Percentiles rank a stretch among this genome's conserved stretches.
These are phyloP conservation scores for Cyclostephanos tholiformis DNA, from an alignment of 108 stramenopile genomes.

Conservation along the genomic window DNA sequence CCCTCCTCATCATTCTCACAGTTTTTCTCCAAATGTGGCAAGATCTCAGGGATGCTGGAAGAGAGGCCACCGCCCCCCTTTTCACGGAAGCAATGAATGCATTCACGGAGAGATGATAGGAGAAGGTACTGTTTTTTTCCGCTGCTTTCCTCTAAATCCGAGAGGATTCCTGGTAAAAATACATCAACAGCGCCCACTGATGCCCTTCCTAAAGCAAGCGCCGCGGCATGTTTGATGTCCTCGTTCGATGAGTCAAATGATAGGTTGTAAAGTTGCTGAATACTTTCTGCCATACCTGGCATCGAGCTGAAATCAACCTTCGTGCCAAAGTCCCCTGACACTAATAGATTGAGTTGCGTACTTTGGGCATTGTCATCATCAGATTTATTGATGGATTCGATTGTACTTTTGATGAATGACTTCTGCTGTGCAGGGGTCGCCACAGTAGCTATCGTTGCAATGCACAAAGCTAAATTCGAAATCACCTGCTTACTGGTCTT, in stretches of 20 bases:
- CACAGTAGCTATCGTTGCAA: conserved; percentile 70
- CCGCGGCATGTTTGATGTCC: conserved; percentile 94
- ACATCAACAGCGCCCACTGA: conserved; percentile 78
- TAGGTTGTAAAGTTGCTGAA: conserved; percentile 63
- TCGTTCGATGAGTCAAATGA: conserved; percentile 86
- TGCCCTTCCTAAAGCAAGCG: conserved; percentile 90
- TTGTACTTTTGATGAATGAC: conserved; percentile 51
- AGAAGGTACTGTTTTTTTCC: conserved; percentile 94
- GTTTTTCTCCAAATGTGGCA: conserved; percentile 85
- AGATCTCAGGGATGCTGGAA: conserved; percentile 62
- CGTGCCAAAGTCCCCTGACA: conserved; percentile 92
- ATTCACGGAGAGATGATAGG: conserved; percentile 90
- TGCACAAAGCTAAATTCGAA: conserved; percentile 80
- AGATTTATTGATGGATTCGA: conserved; percentile 52
- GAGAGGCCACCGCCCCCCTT: conserved; percentile 56
- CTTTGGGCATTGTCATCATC: conserved; percentile 34
- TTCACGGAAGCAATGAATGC: conserved; percentile 85
- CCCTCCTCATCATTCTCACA: conserved; percentile 86
- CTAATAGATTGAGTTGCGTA: conserved; percentile 82
- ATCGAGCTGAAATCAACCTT: conserved; percentile 71
- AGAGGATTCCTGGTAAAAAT: conserved; percentile 88
- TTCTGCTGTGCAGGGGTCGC: conserved; percentile 53
- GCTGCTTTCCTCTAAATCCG: conserved; percentile 69
- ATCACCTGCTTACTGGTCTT: conserved; percentile 71
- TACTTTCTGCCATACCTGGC: conserved; percentile 51